phyloP scores from a whole-genome alignment of 208 protist species.

The Trypanosoma lewisi region DNA sequence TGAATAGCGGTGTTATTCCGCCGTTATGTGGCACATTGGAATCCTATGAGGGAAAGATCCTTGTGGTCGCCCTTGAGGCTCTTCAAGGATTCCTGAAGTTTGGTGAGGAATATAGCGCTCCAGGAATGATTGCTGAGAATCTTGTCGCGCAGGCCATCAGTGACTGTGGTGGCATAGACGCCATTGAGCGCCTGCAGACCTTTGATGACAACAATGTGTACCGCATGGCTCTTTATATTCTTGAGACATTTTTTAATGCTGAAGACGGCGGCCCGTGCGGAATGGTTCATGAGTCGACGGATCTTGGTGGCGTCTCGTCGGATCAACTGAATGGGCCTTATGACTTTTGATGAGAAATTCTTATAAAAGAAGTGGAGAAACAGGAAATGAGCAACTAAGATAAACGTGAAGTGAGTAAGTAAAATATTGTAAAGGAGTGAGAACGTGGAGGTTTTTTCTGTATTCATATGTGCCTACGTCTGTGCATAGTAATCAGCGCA shows the following conservation, averaged over 20 bases:
- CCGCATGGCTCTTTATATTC: constrained; percentile 90
- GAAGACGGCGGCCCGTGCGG: constrained; percentile 26
- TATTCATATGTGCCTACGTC: too few species aligned
- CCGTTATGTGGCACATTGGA: constrained; percentile 93
- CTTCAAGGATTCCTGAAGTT: constrained; percentile 95
- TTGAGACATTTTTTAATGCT: constrained; percentile 89
- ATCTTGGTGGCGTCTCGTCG: not conserved
- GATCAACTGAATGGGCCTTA: not conserved
- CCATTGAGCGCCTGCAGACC: constrained; percentile 93
- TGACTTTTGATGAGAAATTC: not conserved
- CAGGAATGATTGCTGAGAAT: constrained; percentile 46
- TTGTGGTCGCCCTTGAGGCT: constrained; percentile 95
- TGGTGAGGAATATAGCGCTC: constrained; percentile 53
- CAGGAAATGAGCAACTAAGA: too few species aligned
- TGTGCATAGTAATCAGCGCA: too few species aligned
- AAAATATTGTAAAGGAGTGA: too few species aligned
- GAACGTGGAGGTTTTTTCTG: too few species aligned
- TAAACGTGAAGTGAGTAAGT: too few species aligned
- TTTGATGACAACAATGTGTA: constrained; percentile 96
- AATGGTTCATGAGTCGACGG: not conserved
- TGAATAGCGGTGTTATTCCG: constrained; percentile 86
- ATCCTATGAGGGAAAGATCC: constrained; percentile 88
- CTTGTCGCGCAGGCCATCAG: constrained; percentile 79
- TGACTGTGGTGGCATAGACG: constrained; percentile 92
- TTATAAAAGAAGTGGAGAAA: too few species aligned